Evolutionary conservation across 805 yeast species (phyloP).

Genomic region (Yamadazyma nakazawae): DNA sequence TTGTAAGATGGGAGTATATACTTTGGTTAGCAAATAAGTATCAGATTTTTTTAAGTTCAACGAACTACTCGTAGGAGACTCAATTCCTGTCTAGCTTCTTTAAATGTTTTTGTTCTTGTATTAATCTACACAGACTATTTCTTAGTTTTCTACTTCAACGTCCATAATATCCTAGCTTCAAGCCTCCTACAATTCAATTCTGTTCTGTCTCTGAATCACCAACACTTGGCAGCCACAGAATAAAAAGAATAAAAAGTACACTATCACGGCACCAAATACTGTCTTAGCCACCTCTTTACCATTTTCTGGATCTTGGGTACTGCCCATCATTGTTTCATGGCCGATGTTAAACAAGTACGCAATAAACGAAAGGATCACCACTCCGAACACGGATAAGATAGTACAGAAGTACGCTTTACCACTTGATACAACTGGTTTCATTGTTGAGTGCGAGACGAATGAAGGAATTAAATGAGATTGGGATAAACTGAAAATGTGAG

Average conservation of each 20-base stretch:
- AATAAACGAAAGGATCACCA: slow-evolving; percentile 78
- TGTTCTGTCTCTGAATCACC: slow-evolving; percentile 57
- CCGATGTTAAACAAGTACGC: slow-evolving; percentile 77
- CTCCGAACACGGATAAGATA: slow-evolving; percentile 85
- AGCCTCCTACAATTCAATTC: slow-evolving; percentile 45
- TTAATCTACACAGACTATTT: not conserved
- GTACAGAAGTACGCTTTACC: slow-evolving; percentile 96
- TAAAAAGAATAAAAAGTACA: slow-evolving; percentile 72
- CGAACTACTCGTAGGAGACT: too few species aligned
- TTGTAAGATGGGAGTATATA: slow-evolving; percentile 25
- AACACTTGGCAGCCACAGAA: slow-evolving; percentile 89
- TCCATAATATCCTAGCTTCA: not conserved
- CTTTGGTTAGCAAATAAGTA: not conserved
- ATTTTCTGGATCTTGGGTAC: slow-evolving; percentile 84
- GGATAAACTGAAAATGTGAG: not conserved
- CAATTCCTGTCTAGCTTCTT: not conserved
- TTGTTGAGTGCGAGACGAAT: slow-evolving; percentile 1
- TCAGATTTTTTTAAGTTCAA: too few species aligned
- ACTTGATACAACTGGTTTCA: slow-evolving; percentile 50
- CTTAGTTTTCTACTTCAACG: not conserved
- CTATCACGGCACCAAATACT: slow-evolving; percentile 82
- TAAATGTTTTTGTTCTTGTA: not conserved
- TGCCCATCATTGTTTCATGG: slow-evolving; percentile 92
- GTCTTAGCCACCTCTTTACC: slow-evolving; percentile 93
- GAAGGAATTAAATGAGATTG: not conserved